Evolutionary conservation across 768 basidiomycete species (phyloP).

Genomic region (Pleurotus ostreatus): DNA sequence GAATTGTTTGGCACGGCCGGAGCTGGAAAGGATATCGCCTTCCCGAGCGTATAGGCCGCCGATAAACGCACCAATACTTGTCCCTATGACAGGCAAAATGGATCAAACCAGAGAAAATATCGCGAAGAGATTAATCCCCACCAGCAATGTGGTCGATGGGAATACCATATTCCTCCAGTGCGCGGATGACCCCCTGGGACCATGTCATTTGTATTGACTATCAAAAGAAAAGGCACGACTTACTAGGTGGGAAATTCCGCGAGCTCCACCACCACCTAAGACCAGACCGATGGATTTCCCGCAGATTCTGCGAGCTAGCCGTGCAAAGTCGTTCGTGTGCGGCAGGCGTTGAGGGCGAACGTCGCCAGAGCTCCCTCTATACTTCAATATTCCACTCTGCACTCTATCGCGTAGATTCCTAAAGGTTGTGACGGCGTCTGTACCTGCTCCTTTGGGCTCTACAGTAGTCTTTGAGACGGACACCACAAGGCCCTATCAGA

Average conservation of each 20-base stretch:
- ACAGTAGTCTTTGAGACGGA: conserved; percentile 55
- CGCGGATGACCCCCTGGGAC: conserved; percentile 84
- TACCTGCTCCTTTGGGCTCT: conserved; percentile 73
- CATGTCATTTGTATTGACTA: conserved; percentile 6
- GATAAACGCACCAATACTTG: conserved; percentile 89
- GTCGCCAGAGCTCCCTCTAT: conserved; percentile 62
- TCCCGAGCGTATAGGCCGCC: conserved; percentile 95
- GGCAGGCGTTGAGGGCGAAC: conserved; percentile 72
- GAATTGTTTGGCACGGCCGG: conserved; percentile 89
- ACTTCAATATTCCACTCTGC: conserved; percentile 84
- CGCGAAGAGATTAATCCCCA: conserved; percentile 16
- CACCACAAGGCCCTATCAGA: conserved; percentile 62
- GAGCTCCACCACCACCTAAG: conserved; percentile 95
- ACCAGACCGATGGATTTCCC: conserved; percentile 93
- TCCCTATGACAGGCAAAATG: conserved; percentile 38
- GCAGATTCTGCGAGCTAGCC: conserved; percentile 86
- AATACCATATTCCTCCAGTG: conserved; percentile 86
- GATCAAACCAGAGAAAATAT: neutral
- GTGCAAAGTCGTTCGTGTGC: conserved; percentile 86
- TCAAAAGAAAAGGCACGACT: conserved; percentile 10
- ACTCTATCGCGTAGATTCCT: conserved; percentile 93
- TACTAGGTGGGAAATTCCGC: conserved; percentile 53
- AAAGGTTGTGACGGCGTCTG: conserved; percentile 69
- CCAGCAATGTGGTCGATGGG: conserved; percentile 94
- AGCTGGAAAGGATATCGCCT: conserved; percentile 81